A percentile compares a stretch with the other conserved stretches of the same genome.
phyloP scores from a whole-genome alignment of 257 asterid genomes.

The Ehretia macrophylla region DNA sequence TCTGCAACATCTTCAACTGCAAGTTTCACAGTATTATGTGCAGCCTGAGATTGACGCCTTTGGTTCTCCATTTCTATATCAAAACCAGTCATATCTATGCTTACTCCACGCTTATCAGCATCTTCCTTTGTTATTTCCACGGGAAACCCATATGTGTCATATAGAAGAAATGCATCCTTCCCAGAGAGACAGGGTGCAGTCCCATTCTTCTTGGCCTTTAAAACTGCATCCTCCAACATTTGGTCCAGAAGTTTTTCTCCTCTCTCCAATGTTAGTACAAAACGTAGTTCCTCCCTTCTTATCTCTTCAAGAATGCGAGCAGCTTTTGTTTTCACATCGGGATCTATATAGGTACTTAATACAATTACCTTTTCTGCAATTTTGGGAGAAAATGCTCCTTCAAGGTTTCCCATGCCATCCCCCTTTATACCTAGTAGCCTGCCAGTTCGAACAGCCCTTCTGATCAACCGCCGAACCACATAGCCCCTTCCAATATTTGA shows the following conservation, averaged over 20 bases:
- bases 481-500: constrained; percentile 96
- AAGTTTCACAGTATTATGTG: constrained; percentile 82
- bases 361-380: constrained; percentile 74
- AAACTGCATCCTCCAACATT: constrained; percentile 55
- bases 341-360: constrained; percentile 60
- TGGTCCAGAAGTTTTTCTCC: constrained; percentile 91
- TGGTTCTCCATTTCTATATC: constrained; percentile 83
- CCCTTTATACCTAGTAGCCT: constrained; percentile 84
- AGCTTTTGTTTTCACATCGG: constrained; percentile 56
- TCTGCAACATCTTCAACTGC: constrained; percentile 71
- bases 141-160: constrained; percentile 88
- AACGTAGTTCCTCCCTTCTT: constrained; percentile 82
- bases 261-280: constrained; percentile 80
- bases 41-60: constrained; percentile 92
- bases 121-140: constrained; percentile 92
- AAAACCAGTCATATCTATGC: constrained; percentile 69
- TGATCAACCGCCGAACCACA: constrained; percentile 86
- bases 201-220: constrained; percentile 35
- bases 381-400: constrained; percentile 77
- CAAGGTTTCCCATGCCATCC: constrained; percentile 56
- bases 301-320: constrained; percentile 72
- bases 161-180: constrained; percentile 78
- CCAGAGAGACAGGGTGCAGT: constrained; percentile 65
- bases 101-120: constrained; percentile 75
- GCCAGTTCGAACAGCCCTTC: constrained; percentile 86